Base-by-base conservation (phyloP, 129 eudicot genomes). In the Chrysanthemum seticuspe region DNA sequence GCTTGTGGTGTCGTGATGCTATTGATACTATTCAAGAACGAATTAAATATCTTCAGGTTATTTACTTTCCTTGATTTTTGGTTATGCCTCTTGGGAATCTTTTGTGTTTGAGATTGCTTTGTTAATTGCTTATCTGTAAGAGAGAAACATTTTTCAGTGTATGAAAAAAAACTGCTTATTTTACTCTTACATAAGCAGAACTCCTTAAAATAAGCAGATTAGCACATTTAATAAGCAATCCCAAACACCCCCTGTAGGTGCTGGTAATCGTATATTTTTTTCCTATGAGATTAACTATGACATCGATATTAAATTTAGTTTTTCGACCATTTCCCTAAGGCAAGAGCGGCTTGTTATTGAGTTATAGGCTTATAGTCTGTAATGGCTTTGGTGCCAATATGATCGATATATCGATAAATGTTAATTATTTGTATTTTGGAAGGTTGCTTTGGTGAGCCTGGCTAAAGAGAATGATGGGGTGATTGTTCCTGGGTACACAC, bases 401-500 rank as follows among this genome's bases (percentile, higher is more conserved):
- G 53, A 74, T 74, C 2, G 27, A 34, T 49, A 68, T 48, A 16
- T 11, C 16, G 10, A 23, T 7, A 45, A 19, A 19, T 49, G 23
- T 56, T 65, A 23, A 64, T 58, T 25, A 10, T 34, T 54, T 45
- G 4, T 47, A 44, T 12, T 67, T 51, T 66, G 49, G 74, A 79
- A 95, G 99, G 85, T 81, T 74, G 78, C 94, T 27, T 56, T 95
- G 78, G 88, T 95, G 49, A 80, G 67, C 44, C 81, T 95, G 81
- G 99, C 99, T 67, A 59, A 77, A 74, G 87, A 83, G 72, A 90
- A 95, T 70, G 81, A 78, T 34, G 93, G 96, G n/a, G 73, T 91
- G 65, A 91, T 91, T 70, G 88, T 95, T 83, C 99, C 99, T 62
- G 99, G 99, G 21, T 91, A 88, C 78, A 88, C 97, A 13, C 97